Evolutionary conservation across 2,329 filamentous ascomycete species (phyloP), one percentile per base, ranked within the genome.

Genomic region (Saccharata proteae): DNA sequence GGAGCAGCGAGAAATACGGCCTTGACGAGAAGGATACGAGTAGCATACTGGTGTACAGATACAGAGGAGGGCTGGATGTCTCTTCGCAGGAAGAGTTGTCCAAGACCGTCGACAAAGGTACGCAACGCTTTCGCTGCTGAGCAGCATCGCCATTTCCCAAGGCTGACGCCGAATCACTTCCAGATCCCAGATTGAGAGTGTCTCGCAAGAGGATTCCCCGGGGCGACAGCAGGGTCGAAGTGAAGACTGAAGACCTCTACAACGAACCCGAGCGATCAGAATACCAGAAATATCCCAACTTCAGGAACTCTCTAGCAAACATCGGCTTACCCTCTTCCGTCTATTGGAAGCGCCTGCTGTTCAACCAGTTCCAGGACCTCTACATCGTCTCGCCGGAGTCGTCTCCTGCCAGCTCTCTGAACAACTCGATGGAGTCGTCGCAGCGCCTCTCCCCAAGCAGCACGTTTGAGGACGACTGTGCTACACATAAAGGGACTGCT

Each of bases 161-260:
- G 34, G 34, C 10, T 27, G 14, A 27, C 10, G 14, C n/a, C n/a
- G n/a, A n/a, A n/a, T n/a, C n/a, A n/a, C n/a, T n/a, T 10, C 6
- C 32, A 62, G 59, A 63, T 36, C 56, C 58, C 17, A 49, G 53
- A 21, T 52, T 61, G 30, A 60, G 62, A 42, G 58, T 62, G 23
- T 63, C 62, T 14, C 55, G 48, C 41, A 65, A 64, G 40, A 45
- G 46, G 22, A 64, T 67, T 23, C 61, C 62, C 4, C 56, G 62
- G 26, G 51, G 54, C 36, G 56, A 59, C 40, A 61, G 57, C 18
- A 56, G 59, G 31, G 41, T 67, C 17, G 61, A 65, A 37, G 55
- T 67, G 20, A 51, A 54, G 38, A 53, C 55, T 31, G 58, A 64
- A 40, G 62, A 65, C 38, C 53, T 65, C 16, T 63, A 55, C 40